These are phyloP conservation scores for Fusarium sp. DNA, from an alignment of 2,329 filamentous ascomycete species.

Conservation along the genomic window DNA sequence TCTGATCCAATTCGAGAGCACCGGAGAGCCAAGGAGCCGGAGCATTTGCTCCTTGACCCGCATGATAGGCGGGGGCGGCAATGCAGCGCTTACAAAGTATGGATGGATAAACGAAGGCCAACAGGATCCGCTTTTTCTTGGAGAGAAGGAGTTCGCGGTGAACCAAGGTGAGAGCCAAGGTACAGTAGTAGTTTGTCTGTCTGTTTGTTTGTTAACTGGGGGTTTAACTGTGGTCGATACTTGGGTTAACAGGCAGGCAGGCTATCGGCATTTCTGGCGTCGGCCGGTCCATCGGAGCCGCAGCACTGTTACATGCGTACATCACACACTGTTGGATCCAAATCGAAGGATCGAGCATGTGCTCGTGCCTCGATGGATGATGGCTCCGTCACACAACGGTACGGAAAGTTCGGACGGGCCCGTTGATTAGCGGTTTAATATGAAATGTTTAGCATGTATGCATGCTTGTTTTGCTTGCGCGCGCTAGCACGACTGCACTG, in stretches of 20 bases:
- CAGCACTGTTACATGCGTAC: neutral
- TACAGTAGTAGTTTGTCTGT: no score
- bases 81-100: slow-evolving; percentile 47
- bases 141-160: slow-evolving; percentile 8
- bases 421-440: slow-evolving; percentile 19
- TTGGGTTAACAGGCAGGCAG: neutral
- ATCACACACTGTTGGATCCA: neutral
- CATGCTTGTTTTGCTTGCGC: neutral
- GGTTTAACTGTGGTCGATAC: neutral
- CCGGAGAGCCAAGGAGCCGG: slow-evolving; percentile 43
- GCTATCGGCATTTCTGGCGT: neutral
- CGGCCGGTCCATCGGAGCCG: slow-evolving; percentile 6
- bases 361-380: slow-evolving; percentile 7
- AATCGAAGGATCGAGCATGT: neutral
- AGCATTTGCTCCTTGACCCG: slow-evolving; percentile 49
- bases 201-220: neutral
- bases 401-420: slow-evolving; percentile 21
- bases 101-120: slow-evolving; percentile 17
- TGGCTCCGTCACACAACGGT: slow-evolving; percentile 28
- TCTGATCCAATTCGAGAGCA: slow-evolving; percentile 41
- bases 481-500: neutral
- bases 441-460: slow-evolving; percentile 9
- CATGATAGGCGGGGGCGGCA: slow-evolving; percentile 44
- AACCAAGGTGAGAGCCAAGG: slow-evolving; percentile 4
- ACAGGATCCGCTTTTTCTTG: slow-evolving; percentile 30